Percentiles rank a stretch among this genome's conserved stretches.
Evolutionary conservation across 2,329 filamentous ascomycete species (phyloP).

Genomic region (Colletotrichum incanum): DNA sequence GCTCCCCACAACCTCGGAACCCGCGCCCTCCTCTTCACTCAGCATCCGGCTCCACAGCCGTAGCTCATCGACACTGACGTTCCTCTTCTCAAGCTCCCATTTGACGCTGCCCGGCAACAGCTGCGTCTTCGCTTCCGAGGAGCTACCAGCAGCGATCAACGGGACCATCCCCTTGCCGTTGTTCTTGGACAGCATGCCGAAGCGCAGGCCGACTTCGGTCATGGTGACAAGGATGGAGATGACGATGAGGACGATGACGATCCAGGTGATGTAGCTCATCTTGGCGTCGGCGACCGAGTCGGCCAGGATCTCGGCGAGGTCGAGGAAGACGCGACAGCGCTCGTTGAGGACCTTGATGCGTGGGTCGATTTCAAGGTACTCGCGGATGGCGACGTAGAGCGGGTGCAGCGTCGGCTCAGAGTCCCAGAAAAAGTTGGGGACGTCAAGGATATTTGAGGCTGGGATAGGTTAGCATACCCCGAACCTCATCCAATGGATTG

Average conservation of each 20-base stretch:
- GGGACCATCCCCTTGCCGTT: slow-evolving; percentile 39
- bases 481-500: background rate
- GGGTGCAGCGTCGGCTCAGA: slow-evolving; percentile 95
- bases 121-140: background rate
- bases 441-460: slow-evolving; percentile 96
- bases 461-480: slow-evolving; percentile 16
- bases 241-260: slow-evolving; percentile 94
- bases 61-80: slow-evolving; percentile 45
- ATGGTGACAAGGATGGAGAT: slow-evolving; percentile 93
- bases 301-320: slow-evolving; percentile 93
- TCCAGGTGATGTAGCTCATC: slow-evolving; percentile 98
- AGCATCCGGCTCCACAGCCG: slow-evolving; percentile 46
- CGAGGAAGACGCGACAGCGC: slow-evolving; percentile 94
- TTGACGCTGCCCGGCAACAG: slow-evolving; percentile 34
- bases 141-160: slow-evolving; percentile 15
- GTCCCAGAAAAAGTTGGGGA: slow-evolving; percentile 99
- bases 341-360: slow-evolving; percentile 98
- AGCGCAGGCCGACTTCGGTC: slow-evolving; percentile 89
- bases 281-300: slow-evolving; percentile 95
- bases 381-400: slow-evolving; percentile 92
- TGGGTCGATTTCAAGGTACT: slow-evolving; percentile 97
- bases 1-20: slow-evolving; percentile 42
- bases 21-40: slow-evolving; percentile 35
- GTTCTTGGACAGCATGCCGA: slow-evolving; percentile 76
- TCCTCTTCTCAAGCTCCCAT: slow-evolving; percentile 40